phyloP scores from a whole-genome alignment of 192 early-diverging fungal species.

The Lobosporangium transversale region DNA sequence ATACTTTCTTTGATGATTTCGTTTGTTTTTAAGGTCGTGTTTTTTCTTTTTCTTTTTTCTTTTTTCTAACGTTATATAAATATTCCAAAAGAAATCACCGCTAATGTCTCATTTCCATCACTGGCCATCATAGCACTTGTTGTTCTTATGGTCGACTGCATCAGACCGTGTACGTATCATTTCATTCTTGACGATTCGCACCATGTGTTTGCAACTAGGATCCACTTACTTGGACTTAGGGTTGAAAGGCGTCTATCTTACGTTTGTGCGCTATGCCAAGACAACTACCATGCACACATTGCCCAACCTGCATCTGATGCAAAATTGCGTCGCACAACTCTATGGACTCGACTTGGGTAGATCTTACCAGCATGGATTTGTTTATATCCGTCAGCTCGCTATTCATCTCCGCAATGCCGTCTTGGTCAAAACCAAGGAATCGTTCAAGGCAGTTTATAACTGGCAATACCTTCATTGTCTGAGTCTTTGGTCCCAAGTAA shows the following conservation, averaged over 20 bases:
- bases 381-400: constrained; percentile 93
- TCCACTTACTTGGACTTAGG: constrained; percentile 33
- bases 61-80: too few species aligned
- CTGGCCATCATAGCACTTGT: constrained; percentile 59
- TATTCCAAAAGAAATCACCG: too few species aligned
- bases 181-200: constrained; percentile 85
- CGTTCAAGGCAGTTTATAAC: constrained; percentile 92
- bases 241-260: constrained; percentile 85
- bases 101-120: too few species aligned
- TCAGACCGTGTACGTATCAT: constrained; percentile 74
- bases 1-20: not conserved
- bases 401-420: constrained; percentile 92
- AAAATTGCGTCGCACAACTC: constrained; percentile 91
- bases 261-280: constrained; percentile 81
- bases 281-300: constrained; percentile 84
- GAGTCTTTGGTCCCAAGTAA: constrained; percentile 88
- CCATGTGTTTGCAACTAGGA: constrained; percentile 54
- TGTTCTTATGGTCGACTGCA: constrained; percentile 68
- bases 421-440: constrained; percentile 83
- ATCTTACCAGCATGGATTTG: constrained; percentile 94
- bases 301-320: constrained; percentile 89
- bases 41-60: not conserved
- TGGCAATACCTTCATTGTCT: constrained; percentile 97
- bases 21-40: not conserved
- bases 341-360: constrained; percentile 79